Conservation (phyloP, 257 asterid species). For the Parsonsia alboflavescens region DNA sequence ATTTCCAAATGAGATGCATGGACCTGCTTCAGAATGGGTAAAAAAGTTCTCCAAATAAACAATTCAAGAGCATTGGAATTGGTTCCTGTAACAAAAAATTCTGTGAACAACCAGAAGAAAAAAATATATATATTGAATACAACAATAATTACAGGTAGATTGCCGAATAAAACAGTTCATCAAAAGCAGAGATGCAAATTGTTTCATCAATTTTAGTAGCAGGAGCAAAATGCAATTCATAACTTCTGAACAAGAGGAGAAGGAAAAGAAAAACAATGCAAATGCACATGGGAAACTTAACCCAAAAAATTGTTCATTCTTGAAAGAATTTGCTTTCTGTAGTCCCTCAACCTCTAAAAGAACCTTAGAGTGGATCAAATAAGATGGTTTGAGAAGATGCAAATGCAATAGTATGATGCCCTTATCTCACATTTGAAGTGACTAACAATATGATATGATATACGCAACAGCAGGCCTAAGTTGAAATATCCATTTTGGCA, state of each 20-base stretch:
- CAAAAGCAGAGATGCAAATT: background rate
- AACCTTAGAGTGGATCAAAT: background rate
- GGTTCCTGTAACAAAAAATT: conserved; percentile 44
- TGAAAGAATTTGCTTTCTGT: background rate
- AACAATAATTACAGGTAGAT: background rate
- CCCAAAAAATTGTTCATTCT: background rate
- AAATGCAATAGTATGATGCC: background rate
- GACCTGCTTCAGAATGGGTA: conserved; percentile 56
- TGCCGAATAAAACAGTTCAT: background rate
- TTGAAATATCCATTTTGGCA: background rate
- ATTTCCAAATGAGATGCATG: conserved; percentile 47
- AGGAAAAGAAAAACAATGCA: background rate
- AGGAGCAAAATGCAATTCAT: background rate
- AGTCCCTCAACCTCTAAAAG: background rate
- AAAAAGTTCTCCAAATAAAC: conserved; percentile 57
- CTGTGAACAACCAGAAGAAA: conserved; percentile 11
- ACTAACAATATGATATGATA: background rate
- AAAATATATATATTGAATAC: background rate
- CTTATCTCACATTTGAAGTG: background rate
- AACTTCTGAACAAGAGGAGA: background rate
- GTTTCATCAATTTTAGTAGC: background rate
- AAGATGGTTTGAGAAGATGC: background rate
- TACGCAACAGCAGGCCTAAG: background rate
- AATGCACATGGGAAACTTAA: background rate
- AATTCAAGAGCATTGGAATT: conserved; percentile 31